Conservation (phyloP, 768 basidiomycete genomes). For the Chlorophyllum brunneum region DNA sequence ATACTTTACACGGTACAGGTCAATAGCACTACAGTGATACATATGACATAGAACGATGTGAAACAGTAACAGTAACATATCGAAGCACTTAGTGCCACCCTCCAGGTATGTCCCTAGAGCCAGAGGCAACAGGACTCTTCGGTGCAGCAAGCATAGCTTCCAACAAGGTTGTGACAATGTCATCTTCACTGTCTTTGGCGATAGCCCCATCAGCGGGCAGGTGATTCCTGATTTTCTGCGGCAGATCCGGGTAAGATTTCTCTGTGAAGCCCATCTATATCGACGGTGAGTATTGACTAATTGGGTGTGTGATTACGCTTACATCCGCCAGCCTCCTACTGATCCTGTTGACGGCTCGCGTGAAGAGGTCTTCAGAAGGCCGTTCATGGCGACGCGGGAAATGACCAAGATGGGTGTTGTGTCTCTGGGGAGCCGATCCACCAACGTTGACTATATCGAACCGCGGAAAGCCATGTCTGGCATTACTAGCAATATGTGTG, state of each 20-base stretch:
- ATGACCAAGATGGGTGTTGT: conserved; percentile 40
- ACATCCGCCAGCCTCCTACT: conserved; percentile 62
- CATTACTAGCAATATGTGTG: conserved; percentile 50
- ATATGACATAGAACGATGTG: neutral
- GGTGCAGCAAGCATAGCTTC: conserved; percentile 49
- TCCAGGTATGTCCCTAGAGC: conserved; percentile 35
- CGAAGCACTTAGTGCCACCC: conserved; percentile 37
- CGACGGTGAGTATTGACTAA: conserved; percentile 10
- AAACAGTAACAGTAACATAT: neutral
- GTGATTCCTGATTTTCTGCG: conserved; percentile 45
- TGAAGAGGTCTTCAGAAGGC: conserved; percentile 27
- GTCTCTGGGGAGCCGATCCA: conserved; percentile 18
- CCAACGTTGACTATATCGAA: conserved; percentile 63
- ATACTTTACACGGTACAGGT: conserved; percentile 3
- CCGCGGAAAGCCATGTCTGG: conserved; percentile 55
- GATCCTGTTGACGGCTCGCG: conserved; percentile 47
- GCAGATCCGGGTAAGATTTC: conserved; percentile 48
- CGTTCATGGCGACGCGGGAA: conserved; percentile 24
- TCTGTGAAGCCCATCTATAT: conserved; percentile 74
- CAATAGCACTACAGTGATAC: neutral
- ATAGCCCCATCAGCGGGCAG: conserved; percentile 38
- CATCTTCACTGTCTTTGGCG: conserved; percentile 57
- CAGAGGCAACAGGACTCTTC: conserved; percentile 28
- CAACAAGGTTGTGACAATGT: conserved; percentile 59
- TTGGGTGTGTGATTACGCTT: conserved; percentile 22